Base-by-base conservation (phyloP, 305 asterid species). In the Fraxinus nigra region DNA sequence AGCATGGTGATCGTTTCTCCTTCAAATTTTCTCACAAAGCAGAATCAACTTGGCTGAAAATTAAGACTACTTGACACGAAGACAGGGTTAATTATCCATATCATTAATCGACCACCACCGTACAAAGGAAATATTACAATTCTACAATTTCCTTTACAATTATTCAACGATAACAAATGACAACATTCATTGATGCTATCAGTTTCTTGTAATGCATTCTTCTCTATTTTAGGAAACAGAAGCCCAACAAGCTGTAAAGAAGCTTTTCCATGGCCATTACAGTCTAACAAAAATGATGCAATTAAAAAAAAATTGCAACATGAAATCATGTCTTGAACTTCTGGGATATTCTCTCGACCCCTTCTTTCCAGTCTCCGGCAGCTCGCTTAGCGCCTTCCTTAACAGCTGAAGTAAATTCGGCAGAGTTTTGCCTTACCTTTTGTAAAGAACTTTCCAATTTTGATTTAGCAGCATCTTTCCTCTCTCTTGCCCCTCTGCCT, bases 321-420 rank as follows among this genome's bases (percentile, higher is more conserved):
- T 9, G 26, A 4, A 40, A 76, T 95, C 91, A 94, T 79, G 99
- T 87, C 92, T 91, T 92, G 93, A 94, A 94, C 90, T 88, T 93
- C 82, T 93, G 98, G 0, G 98, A 90, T 69, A 96, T 77, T 79
- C 93, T 93, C 79, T 90, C 98, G 3, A 96, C 96, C 67, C 98
- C 97, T 63, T 86, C 97, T 88, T 89, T 93, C 91, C 98, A 92
- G 85, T 96, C 97, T 81, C 92, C 97, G 0, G 95, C 97, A 5
- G 89, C 88, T 11, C 97, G 92, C 86, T 90, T 93, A 7, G 89
- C 84, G 48, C 95, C 91, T 73, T 90, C 98, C 82, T 82, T 89
- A 18, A 90, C 91, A 54, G 89, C 69, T 3, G 91, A 88, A 28
- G 91, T 81, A 16, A 86, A 79, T 77, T 86, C 90, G 72, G 76